These are phyloP conservation scores for Alternaria incomplexa DNA, from an alignment of 2,329 filamentous ascomycete species.

Conservation along the genomic window DNA sequence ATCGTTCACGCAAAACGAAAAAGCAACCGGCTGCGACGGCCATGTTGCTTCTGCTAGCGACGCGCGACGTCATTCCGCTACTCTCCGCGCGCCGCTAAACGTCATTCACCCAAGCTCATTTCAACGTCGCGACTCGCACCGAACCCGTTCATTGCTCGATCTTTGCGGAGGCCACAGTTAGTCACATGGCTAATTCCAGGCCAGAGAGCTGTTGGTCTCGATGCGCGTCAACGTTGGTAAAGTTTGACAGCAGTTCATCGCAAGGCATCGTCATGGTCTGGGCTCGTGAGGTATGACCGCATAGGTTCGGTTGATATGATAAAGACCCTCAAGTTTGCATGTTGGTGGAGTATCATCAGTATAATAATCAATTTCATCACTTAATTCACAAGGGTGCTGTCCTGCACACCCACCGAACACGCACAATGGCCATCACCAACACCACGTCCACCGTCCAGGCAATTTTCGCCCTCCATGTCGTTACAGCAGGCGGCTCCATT, in stretches of 20 bases:
- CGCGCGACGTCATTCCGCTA: slow-evolving; percentile 2
- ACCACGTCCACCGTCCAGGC: slow-evolving; percentile 20
- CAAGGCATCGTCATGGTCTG: neutral
- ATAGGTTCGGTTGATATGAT: neutral
- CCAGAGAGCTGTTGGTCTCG: neutral
- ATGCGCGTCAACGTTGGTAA: neutral
- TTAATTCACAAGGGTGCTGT: neutral
- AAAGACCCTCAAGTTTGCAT: neutral
- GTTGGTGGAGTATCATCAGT: neutral
- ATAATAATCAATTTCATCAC: neutral
- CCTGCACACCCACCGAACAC: neutral
- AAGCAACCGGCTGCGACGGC: neutral
- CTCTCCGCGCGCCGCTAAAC: slow-evolving; percentile 2
- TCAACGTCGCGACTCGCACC: neutral
- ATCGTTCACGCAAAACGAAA: neutral
- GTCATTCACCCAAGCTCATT: neutral
- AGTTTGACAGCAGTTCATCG: neutral
- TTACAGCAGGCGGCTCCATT: slow-evolving; percentile 19
- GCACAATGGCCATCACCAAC: slow-evolving; percentile 17
- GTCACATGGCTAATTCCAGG: neutral
- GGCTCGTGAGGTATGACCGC: neutral
- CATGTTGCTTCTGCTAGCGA: neutral
- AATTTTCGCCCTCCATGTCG: slow-evolving; percentile 24
- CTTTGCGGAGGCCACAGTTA: neutral
- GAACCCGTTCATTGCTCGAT: slow-evolving; percentile 1